Conservation (phyloP, 2,329 filamentous ascomycete species). For the Cryoendolithus antarcticus region DNA sequence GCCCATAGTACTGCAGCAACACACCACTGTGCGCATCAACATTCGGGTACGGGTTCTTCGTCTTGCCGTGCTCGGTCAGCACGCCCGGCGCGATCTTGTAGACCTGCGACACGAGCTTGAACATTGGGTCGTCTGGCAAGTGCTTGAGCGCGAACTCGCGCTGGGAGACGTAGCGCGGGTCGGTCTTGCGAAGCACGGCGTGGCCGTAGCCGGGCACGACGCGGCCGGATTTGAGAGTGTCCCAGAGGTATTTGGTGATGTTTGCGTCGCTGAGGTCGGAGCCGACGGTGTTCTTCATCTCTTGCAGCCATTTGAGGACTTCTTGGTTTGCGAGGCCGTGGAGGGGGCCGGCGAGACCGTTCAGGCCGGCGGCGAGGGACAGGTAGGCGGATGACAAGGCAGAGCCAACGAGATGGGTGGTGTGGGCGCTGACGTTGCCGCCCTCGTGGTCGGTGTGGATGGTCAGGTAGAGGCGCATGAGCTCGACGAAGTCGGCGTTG, state of each 20-base stretch:
- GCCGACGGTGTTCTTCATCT: slow-evolving; percentile 95
- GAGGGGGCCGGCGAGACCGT: slow-evolving; percentile 94
- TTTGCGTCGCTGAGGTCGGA: slow-evolving; percentile 91
- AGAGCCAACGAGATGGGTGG: slow-evolving; percentile 92
- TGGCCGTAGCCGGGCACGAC: slow-evolving; percentile 98
- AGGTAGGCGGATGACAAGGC: slow-evolving; percentile 96
- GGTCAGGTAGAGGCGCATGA: slow-evolving; percentile 97
- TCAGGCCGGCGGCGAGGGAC: slow-evolving; percentile 88
- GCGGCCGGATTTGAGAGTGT: slow-evolving; percentile 85
- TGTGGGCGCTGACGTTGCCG: slow-evolving; percentile 97
- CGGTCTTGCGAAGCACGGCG: slow-evolving; percentile 98
- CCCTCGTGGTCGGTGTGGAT: slow-evolving; percentile 99
- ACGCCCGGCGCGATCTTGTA: slow-evolving; percentile 99
- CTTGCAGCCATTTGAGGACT: slow-evolving; percentile 95
- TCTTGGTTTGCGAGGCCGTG: slow-evolving; percentile 99
- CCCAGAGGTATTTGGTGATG: slow-evolving; percentile 98
- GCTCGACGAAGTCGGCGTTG: slow-evolving; percentile 94
- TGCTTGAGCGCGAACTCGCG: slow-evolving; percentile 91
- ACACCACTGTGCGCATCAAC: slow-evolving; percentile 98
- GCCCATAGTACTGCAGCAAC: slow-evolving; percentile 97
- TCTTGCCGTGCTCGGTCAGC: slow-evolving; percentile 99
- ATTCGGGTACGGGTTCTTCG: slow-evolving; percentile 99
- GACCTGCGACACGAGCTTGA: slow-evolving; percentile 99
- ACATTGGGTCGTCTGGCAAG: slow-evolving; percentile 95
- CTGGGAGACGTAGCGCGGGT: slow-evolving; percentile 97